Percentiles rank a stretch among this genome's conserved stretches.
These are phyloP conservation scores for Jamesozyma gamospora DNA, from an alignment of 805 yeast species.

Conservation along the genomic window DNA sequence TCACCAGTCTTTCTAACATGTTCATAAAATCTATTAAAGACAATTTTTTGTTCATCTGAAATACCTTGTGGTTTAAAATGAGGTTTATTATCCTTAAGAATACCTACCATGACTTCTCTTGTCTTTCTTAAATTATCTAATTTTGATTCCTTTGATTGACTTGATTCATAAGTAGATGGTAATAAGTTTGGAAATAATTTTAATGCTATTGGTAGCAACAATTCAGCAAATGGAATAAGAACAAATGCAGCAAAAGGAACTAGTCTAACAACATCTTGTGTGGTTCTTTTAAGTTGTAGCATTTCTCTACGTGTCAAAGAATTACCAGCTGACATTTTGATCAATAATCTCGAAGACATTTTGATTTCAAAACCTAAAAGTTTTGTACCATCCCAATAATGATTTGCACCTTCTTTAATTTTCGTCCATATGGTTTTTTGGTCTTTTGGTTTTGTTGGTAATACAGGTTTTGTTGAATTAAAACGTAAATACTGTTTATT, in stretches of 20 bases:
- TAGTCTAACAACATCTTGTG: conserved; percentile 72
- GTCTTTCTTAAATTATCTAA: conserved; percentile 48
- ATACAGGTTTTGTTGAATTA: conserved; percentile 1
- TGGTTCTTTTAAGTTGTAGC: conserved; percentile 79
- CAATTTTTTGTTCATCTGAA: conserved; percentile 60
- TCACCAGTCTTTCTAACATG: conserved; percentile 56
- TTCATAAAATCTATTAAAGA: conserved; percentile 70
- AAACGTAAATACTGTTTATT: not conserved
- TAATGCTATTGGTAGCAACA: conserved; percentile 78
- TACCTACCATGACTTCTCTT: conserved; percentile 51
- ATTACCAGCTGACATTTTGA: conserved; percentile 82
- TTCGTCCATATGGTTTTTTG: conserved; percentile 55
- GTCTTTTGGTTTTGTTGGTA: not conserved
- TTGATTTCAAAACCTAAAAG: conserved; percentile 81
- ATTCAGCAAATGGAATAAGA: conserved; percentile 88
- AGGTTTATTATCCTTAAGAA: conserved; percentile 56
- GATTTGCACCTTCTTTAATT: conserved; percentile 80
- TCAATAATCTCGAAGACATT: conserved; percentile 68
- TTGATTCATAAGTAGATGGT: conserved; percentile 84
- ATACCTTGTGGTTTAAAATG: conserved; percentile 61
- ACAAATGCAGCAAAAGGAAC: conserved; percentile 91
- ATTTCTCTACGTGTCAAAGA: conserved; percentile 85
- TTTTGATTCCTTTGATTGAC: conserved; percentile 50
- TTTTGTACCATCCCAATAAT: conserved; percentile 95
- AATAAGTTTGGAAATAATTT: conserved; percentile 87